phyloP scores from a whole-genome alignment of 2,329 filamentous ascomycete genomes.

The Paraconiothyrium sp. region DNA sequence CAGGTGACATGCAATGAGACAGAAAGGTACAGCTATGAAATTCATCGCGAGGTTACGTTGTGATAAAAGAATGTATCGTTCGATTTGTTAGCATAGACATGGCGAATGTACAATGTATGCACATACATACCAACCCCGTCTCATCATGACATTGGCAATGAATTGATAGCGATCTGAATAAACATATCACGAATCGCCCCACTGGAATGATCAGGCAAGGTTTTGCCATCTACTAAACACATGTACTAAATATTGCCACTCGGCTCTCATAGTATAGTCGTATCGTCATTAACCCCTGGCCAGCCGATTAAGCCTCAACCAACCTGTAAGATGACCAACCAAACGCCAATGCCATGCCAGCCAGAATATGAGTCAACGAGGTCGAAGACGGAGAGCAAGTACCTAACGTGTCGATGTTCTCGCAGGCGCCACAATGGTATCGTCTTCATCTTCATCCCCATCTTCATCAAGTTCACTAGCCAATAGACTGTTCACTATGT shows the following conservation, averaged over 20 bases:
- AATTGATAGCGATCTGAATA: too few species aligned
- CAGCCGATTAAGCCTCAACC: neutral
- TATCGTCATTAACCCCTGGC: neutral
- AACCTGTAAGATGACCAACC: neutral
- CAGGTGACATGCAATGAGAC: too few species aligned
- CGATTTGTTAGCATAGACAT: too few species aligned
- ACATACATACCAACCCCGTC: too few species aligned
- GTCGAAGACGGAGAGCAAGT: neutral
- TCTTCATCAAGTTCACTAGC: constrained; percentile 34
- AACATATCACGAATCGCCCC: too few species aligned
- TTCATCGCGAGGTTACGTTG: too few species aligned
- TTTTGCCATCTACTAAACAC: too few species aligned
- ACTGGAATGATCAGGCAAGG: too few species aligned
- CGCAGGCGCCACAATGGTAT: constrained; percentile 2
- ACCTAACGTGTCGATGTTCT: constrained; percentile 2
- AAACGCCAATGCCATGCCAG: neutral
- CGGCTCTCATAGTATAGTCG: neutral
- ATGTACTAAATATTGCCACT: neutral
- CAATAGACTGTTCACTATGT: constrained; percentile 47
- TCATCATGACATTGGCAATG: too few species aligned
- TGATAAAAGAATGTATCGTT: neutral
- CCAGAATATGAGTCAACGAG: neutral
- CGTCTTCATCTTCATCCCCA: constrained; percentile 1
- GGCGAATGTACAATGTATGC: too few species aligned
- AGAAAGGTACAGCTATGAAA: too few species aligned